Percentiles rank a stretch among this genome's conserved stretches.
phyloP scores from a whole-genome alignment of 73 alveolate genomes.

The Strombidium stylifer region DNA sequence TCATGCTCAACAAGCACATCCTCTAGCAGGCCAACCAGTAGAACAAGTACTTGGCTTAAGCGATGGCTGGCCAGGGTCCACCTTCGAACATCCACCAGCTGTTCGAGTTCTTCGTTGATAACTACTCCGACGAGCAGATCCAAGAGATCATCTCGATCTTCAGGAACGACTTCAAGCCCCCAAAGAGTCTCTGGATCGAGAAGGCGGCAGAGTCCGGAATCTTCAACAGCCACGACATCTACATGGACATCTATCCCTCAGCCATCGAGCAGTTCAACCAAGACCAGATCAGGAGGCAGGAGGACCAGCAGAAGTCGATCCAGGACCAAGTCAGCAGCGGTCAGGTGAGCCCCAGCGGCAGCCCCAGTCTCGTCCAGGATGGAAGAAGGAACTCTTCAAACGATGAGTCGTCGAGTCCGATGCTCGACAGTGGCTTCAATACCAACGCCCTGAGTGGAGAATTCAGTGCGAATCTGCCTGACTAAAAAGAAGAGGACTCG shows the following conservation, averaged over 20 bases:
- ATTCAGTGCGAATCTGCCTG: too few relatives aligned
- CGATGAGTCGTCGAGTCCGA: too few relatives aligned
- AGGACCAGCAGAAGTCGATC: background rate
- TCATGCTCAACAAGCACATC: too few relatives aligned
- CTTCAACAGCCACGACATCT: constrained; percentile 23
- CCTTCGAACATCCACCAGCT: too few relatives aligned
- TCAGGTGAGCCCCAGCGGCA: too few relatives aligned
- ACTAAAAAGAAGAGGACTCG: background rate
- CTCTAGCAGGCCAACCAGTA: too few relatives aligned
- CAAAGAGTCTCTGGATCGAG: constrained; percentile 70
- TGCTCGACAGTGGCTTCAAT: too few relatives aligned
- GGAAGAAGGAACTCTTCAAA: too few relatives aligned
- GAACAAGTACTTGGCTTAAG: too few relatives aligned
- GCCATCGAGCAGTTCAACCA: constrained; percentile 38
- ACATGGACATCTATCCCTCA: constrained; percentile 26
- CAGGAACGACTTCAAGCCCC: constrained; percentile 74
- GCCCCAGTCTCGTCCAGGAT: too few relatives aligned
- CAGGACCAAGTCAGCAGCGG: background rate
- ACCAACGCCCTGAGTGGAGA: background rate
- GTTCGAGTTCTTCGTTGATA: constrained; percentile 52
- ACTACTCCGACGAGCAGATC: constrained; percentile 58
- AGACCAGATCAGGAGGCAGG: background rate
- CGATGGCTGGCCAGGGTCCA: too few relatives aligned
- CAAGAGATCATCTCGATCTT: constrained; percentile 65
- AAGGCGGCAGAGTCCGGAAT: constrained; percentile 16